These are phyloP conservation scores for Stemphylium vesicarium DNA, from an alignment of 2,329 filamentous ascomycete species.

Conservation along the genomic window DNA sequence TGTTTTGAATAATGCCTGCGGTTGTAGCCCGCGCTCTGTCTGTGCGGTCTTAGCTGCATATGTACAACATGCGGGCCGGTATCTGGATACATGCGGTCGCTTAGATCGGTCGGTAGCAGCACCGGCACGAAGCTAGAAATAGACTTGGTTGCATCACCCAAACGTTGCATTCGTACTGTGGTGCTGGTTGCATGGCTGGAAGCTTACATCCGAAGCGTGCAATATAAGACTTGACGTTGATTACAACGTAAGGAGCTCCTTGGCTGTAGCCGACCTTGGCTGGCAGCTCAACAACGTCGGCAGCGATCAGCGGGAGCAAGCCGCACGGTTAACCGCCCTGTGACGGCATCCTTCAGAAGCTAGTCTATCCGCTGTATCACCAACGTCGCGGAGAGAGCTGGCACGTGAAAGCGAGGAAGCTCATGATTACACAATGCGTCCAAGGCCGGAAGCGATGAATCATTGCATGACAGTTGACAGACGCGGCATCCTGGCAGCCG, in stretches of 20 bases:
- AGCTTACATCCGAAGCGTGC: background rate
- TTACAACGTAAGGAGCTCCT: background rate
- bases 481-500: background rate
- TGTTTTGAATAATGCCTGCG: background rate
- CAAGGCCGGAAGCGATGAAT: background rate
- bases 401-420: too few species aligned
- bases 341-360: background rate
- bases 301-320: too few species aligned
- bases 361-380: slow-evolving; percentile 2
- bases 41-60: slow-evolving; percentile 26
- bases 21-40: slow-evolving; percentile 3
- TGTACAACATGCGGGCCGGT: slow-evolving; percentile 21
- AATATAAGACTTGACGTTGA: background rate
- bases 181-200: background rate
- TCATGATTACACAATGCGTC: background rate
- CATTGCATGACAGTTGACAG: slow-evolving; percentile 5
- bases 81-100: slow-evolving; percentile 5
- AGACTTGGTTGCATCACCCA: background rate
- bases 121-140: background rate
- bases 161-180: background rate
- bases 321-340: too few species aligned
- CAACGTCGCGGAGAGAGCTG: slow-evolving; percentile 7
- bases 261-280: too few species aligned
- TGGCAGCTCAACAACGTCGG: too few species aligned
- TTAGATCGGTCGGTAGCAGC: slow-evolving; percentile 1